A percentile compares a stretch with the other conserved stretches of the same genome.
These are phyloP conservation scores for Pythium brachiatum DNA, from an alignment of 352 stramenopile species.

Conservation along the genomic window DNA sequence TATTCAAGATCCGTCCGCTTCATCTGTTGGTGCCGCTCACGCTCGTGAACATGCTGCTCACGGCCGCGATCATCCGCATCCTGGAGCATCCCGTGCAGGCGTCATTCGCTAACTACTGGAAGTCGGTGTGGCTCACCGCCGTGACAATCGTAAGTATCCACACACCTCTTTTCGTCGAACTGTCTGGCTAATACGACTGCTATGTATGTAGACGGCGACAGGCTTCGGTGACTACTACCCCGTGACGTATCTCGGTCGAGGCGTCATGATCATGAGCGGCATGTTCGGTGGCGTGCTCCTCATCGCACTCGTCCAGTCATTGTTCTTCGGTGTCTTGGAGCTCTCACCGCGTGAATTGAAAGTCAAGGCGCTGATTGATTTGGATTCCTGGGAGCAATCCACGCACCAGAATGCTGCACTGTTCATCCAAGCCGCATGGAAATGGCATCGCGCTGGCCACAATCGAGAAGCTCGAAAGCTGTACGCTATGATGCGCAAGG, in stretches of 20 bases:
- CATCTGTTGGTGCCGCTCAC: slow-evolving; percentile 57
- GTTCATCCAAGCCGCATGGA: slow-evolving; percentile 52
- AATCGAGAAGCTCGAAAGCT: slow-evolving; percentile 20
- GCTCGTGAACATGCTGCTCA: slow-evolving; percentile 56
- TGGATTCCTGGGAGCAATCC: slow-evolving; percentile 52
- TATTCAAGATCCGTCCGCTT: slow-evolving; percentile 70
- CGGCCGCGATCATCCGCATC: slow-evolving; percentile 69
- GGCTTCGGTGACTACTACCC: slow-evolving; percentile 74
- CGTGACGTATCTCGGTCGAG: slow-evolving; percentile 60
- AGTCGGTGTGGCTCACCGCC: slow-evolving; percentile 63
- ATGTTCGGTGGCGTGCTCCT: slow-evolving; percentile 75
- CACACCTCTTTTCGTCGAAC: background rate
- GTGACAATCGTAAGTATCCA: slow-evolving; percentile 54
- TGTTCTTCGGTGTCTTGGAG: slow-evolving; percentile 77
- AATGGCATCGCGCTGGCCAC: slow-evolving; percentile 5
- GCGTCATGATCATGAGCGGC: slow-evolving; percentile 52
- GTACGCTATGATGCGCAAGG: slow-evolving; percentile 27
- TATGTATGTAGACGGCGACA: slow-evolving; percentile 44
- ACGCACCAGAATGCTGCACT: slow-evolving; percentile 37
- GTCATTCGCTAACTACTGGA: slow-evolving; percentile 69
- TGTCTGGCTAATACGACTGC: background rate
- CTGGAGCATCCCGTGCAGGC: slow-evolving; percentile 62
- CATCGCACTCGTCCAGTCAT: slow-evolving; percentile 67
- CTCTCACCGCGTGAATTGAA: slow-evolving; percentile 57
- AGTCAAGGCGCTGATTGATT: slow-evolving; percentile 68